Evolutionary conservation across 768 basidiomycete species (phyloP).

Genomic region (Termitomyces sp.): DNA sequence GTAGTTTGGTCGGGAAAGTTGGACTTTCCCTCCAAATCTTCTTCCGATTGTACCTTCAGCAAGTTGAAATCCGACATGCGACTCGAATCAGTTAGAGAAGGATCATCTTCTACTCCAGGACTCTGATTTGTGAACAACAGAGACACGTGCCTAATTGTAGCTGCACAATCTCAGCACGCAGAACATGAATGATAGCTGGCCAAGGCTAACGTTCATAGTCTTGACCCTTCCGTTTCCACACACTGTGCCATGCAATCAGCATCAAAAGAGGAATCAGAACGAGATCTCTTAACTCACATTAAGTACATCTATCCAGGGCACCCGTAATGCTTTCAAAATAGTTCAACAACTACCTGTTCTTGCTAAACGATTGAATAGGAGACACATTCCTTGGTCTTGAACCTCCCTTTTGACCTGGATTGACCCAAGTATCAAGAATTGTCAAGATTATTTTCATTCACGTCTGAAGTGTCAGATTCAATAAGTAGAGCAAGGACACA

Average conservation of each 20-base stretch:
- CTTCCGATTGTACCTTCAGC: constrained; percentile 47
- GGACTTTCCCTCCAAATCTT: constrained; percentile 23
- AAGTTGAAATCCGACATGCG: constrained; percentile 65
- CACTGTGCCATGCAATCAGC: constrained; percentile 27
- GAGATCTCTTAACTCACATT: constrained; percentile 52
- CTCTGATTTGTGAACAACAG: constrained; percentile 25
- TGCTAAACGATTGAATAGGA: neutral
- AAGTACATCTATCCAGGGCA: constrained; percentile 77
- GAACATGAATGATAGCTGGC: neutral
- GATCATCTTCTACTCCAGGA: constrained; percentile 38
- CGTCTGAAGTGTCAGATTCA: constrained; percentile 30
- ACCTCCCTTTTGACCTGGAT: constrained; percentile 18
- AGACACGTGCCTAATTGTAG: constrained; percentile 29
- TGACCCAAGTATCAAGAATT: constrained; percentile 69
- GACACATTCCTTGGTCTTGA: constrained; percentile 22
- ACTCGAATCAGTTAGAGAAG: constrained; percentile 59
- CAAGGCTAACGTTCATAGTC: constrained; percentile 18
- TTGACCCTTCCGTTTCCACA: constrained; percentile 32
- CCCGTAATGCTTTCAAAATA: constrained; percentile 31
- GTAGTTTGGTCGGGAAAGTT: constrained; percentile 20
- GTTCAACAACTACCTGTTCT: constrained; percentile 20
- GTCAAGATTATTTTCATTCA: constrained; percentile 44
- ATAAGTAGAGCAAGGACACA: constrained; percentile 5
- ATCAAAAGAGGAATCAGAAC: neutral
- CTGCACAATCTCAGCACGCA: constrained; percentile 15